Base-by-base conservation (phyloP, 2,329 filamentous ascomycete species). In the Thyridium curvatum region DNA sequence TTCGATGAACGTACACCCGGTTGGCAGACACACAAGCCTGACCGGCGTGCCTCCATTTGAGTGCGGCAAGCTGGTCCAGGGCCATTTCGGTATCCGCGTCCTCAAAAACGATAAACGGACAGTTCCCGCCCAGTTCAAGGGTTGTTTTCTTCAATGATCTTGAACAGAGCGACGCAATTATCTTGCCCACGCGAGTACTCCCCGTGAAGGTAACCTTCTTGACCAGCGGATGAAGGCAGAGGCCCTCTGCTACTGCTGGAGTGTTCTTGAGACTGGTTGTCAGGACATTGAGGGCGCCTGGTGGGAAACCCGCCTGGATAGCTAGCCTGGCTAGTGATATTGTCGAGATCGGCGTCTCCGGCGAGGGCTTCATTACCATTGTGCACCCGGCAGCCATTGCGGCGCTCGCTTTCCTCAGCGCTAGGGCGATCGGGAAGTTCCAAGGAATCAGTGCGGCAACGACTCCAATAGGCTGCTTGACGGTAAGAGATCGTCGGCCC, bases 131-230 rank as follows among this genome's bases (percentile, higher is more conserved):
- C 0, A 86, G 66, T 55, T 86, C 82, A 57, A 86, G 72, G 2
- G 84, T 62, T 13, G 78, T 69, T 1, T 81, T 82, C 62, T 86
- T 86, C 39, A 84, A 64, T 49, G 77, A 66, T 50, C 77, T 74
- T 13, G 79, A 81, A 3, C 78, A 79, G 8, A 71, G 69, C 3
- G 68, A 62, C 2, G 80, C 79, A 31, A 87, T 71, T 45, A 82
- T 79, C 16, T 75, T 72, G 2, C 85, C 85, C 0, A 87, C 75
- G 0, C 64, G 60, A 0, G 84, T 85, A 47, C 75, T 79, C 13
- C 86, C 86, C 0, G 85, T 90, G 49, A 90, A 91, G 41, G 82
- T 84, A 39, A 90, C 68, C 55, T 89, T 88, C 38, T 62, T 64
- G 0, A 71, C 61, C 1, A 60, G 37, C 0, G 59, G 58, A 35